Evolutionary conservation across 495 filamentous ascomycete species (phyloP), one percentile per base, ranked within the genome.

Genomic region (Staphylotrichum tortipilum): DNA sequence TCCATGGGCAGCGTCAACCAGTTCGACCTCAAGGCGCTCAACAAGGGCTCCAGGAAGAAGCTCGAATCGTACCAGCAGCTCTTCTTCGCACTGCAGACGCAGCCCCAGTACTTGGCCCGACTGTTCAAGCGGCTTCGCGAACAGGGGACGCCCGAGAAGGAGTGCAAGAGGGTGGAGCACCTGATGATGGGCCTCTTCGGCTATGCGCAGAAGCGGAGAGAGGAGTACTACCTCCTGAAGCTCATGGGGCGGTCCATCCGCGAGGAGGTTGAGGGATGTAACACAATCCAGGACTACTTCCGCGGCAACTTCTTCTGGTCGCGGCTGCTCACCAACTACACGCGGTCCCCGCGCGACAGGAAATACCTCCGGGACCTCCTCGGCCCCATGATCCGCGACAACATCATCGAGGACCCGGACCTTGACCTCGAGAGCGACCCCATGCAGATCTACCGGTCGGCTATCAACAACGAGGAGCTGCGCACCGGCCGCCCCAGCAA

Each of bases 131-230:
- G 83, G 42, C 68, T 96, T 17, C 81, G 89, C 48, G 89, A 95
- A 65, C 75, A 88, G 50, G 89, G 85, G 29, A 89, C 83, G 1
- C 72, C 89, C 3, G 92, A 99, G 61, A 94, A 89, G 65, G 92
- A 97, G 54, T 84, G 83, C 57, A 95, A 95, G 65, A 76, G 86
- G 42, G 85, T 95, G 33, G 87, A 95, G 61, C 86, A 88, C 50
- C 68, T 97, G 50, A 90, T 94, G 71, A 95, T 99, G 89, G 87
- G 89, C 6, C 77, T 97, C 19, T 99, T 97, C 57, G 92, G 92
- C 9, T 95, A 96, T 60, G 91, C 92, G 2, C 94, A 97, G 61
- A 99, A 96, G 70, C 77, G 89, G 55, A 76, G 92, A 58, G 92
- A 99, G 58, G 92, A 99, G 56, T 99, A 96, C 63, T 95, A 97